phyloP scores from a whole-genome alignment of 225 moss, liverwort and hornwort genomes.

The Straminergon stramineum region DNA sequence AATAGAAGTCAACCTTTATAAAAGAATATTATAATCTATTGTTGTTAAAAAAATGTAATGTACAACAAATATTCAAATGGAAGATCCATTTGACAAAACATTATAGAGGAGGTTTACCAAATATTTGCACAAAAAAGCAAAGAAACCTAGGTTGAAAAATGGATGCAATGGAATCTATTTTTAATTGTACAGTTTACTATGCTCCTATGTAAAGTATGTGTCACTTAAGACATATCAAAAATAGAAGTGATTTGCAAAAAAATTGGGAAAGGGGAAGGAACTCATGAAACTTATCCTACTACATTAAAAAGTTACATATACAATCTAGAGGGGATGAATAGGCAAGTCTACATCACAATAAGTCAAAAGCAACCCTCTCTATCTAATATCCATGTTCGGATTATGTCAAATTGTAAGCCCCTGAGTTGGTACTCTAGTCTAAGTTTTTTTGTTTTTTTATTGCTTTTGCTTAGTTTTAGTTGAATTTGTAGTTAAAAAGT shows the following conservation, averaged over 20 bases:
- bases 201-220: fast-evolving
- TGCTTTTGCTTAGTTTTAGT: too few relatives aligned
- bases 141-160: neutral
- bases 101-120: neutral
- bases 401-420: neutral
- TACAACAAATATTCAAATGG: neutral
- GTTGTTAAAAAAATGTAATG: neutral
- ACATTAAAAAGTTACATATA: neutral
- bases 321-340: neutral
- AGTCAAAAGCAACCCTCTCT: neutral
- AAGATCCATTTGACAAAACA: too few relatives aligned
- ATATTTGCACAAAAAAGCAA: neutral
- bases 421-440: too few relatives aligned
- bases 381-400: fast-evolving
- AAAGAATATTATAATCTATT: too few relatives aligned
- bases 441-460: too few relatives aligned
- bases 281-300: neutral
- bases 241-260: neutral
- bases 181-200: fast-evolving
- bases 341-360: fast-evolving
- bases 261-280: fast-evolving
- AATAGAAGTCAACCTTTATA: neutral
- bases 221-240: neutral
- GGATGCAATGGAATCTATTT: neutral
- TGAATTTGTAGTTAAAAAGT: too few relatives aligned